Evolutionary conservation across 163 green algal species (phyloP), one percentile per base, ranked within the genome.

Genomic region (Scenedesmus sp.): DNA sequence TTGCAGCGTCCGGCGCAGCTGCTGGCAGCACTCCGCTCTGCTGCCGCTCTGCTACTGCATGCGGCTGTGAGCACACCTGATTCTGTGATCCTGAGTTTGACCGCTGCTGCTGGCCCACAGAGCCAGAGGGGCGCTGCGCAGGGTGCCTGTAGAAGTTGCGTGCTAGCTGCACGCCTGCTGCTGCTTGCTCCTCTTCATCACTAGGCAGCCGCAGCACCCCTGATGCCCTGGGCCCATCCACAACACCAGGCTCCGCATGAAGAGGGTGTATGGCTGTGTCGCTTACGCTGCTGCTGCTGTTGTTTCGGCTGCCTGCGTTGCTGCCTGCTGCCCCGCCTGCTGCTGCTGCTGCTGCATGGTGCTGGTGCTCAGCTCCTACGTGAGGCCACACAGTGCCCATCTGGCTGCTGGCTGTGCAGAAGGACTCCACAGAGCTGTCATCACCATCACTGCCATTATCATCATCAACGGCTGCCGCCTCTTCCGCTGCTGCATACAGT

Each of bases 341-440:
- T 15, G 67, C 70, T 79, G 70, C 70, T 26, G 16, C 16, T 2
- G 70, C 70, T 55, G 64, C 74, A 7, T 54, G 34, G 26, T 82
- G 62, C 1, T 62, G 62, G 15, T 82, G 85, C 10, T 82, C 64
- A 54, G 15, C 34, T 46, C 46, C 77, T n/a, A 15, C 85, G n/a
- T 90, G 85, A 20, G 85, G 85, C 85, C 85, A 90, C 12, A 90
- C 85, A 9, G 66, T 90, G 85, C 85, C 85, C 64, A 62, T 66
- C 34, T 90, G 85, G 52, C 85, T 90, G 66, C 85, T 90, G 46
- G 85, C 85, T 23, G 85, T 90, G 54, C 62, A 82, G 55, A 83
- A 82, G 6, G 85, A 90, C 8, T 76, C n/a, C 46, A 55, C 26
- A 6, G 85, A 90, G 66, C 64, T 82, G 34, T 16, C 34, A 6